Conservation (phyloP, 148 eudicot genomes). For the Vaccinium macrocarpon region DNA sequence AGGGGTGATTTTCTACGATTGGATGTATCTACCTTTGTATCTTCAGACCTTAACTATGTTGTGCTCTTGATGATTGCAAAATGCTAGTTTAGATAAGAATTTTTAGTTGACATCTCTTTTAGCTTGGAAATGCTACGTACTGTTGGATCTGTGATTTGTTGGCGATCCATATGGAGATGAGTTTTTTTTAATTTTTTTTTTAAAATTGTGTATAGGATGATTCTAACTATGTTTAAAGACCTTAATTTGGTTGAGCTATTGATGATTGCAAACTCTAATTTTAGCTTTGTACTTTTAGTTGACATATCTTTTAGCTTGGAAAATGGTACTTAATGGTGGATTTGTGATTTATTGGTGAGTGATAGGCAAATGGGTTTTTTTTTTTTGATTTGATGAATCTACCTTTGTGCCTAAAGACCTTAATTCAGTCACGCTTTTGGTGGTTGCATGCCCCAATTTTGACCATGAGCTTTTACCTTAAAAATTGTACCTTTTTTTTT, state of each 20-base stretch:
- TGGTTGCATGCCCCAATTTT: too few species aligned
- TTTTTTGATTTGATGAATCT: background rate
- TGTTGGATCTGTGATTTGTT: slow-evolving; percentile 13
- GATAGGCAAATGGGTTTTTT: background rate
- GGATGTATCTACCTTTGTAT: background rate
- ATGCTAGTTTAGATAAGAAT: background rate
- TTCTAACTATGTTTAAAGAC: background rate
- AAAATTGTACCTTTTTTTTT: background rate
- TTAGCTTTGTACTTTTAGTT: background rate
- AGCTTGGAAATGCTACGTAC: background rate
- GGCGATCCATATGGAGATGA: background rate
- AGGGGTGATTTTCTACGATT: too few species aligned
- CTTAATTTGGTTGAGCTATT: background rate
- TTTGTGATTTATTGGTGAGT: background rate
- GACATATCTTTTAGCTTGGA: background rate
- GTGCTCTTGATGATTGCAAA: background rate
- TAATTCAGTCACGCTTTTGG: background rate
- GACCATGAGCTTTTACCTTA: too few species aligned
- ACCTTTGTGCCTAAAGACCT: background rate
- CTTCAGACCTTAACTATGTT: background rate
- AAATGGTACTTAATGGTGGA: background rate
- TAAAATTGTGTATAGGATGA: background rate
- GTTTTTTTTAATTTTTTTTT: background rate
- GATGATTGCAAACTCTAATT: background rate
- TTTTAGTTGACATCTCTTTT: background rate